A percentile compares a stretch with the other conserved stretches of the same genome.
These are phyloP conservation scores for Alternaria consortialis DNA, from an alignment of 2,329 filamentous ascomycete genomes.

Conservation along the genomic window DNA sequence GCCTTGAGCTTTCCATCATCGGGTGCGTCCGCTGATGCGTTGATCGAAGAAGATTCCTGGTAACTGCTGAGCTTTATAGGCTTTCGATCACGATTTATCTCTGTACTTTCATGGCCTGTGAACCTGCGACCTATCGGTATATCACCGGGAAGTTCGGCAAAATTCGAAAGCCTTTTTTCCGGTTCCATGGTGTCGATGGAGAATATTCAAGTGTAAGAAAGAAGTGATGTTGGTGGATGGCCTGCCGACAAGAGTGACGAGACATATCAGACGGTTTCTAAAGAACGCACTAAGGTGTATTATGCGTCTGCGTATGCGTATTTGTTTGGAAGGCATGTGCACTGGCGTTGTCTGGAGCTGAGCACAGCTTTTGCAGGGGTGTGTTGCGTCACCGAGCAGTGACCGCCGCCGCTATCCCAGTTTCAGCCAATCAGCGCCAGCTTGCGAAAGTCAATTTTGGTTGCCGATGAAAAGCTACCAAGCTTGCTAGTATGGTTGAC, in stretches of 20 bases:
- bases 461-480: background rate
- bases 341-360: background rate
- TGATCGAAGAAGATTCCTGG: background rate
- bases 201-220: background rate
- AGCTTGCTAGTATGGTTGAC: background rate
- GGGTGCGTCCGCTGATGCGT: background rate
- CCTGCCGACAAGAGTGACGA: background rate
- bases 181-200: background rate
- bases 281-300: background rate
- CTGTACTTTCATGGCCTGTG: background rate
- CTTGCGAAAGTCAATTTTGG: background rate
- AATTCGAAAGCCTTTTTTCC: background rate
- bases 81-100: background rate
- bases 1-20: background rate
- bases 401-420: background rate
- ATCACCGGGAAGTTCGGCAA: background rate
- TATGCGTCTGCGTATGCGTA: background rate
- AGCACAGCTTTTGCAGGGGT: background rate
- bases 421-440: background rate
- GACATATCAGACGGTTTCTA: background rate
- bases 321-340: background rate
- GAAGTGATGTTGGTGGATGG: background rate
- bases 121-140: background rate
- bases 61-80: background rate
- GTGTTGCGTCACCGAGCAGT: background rate